Base-by-base conservation (phyloP, 441 rosid genomes). In the Heliophila coronopifolia region DNA sequence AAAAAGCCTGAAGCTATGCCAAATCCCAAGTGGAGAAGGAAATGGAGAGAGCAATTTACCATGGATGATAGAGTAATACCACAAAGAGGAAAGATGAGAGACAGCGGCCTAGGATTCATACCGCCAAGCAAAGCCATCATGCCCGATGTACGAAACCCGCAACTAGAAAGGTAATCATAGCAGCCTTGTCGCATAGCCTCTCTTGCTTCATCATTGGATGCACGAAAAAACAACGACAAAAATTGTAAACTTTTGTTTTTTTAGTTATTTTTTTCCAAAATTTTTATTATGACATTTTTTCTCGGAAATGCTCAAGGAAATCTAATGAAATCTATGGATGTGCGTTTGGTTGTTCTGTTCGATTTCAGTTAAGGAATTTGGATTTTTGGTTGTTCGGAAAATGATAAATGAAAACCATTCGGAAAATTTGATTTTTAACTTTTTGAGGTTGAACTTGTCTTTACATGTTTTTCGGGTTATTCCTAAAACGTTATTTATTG, bases 111-210 rank as follows among this genome's bases (percentile, higher is more conserved):
- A 22, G 85, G 85, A 32, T 76, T 76, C 55, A 79, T 65, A 48
- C 80, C 81, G 0, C 81, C 74, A 4, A 79, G 65, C 36, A 79
- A 28, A 57, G 77, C 59, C 60, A 76, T 69, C 30, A 74, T 53
- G 7, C 74, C 79, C 0, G 63, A 55, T 7, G 79, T 66, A 31
- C 59, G 50, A 36, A 39, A 22, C 0, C 71, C 80, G 5, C 83
- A 77, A 17, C 73, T 72, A 75, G 69, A 49, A 4, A 77, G 27
- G 56, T 77, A 80, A 43, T 73, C 66, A 7, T 66, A 80, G 54
- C 79, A 74, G 2, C 77, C 81, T 54, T 76, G 72, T 33, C 80
- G 56, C 77, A 77, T 68, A 14, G 77, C 82, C 50, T 61, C 65
- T 50, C 69, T 75, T 27, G 77, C 80, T 69, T 71, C 59, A 32